A percentile compares a stretch with the other conserved stretches of the same genome.
phyloP scores from a whole-genome alignment of 83 land plant genomes.

The Picea abies region DNA sequence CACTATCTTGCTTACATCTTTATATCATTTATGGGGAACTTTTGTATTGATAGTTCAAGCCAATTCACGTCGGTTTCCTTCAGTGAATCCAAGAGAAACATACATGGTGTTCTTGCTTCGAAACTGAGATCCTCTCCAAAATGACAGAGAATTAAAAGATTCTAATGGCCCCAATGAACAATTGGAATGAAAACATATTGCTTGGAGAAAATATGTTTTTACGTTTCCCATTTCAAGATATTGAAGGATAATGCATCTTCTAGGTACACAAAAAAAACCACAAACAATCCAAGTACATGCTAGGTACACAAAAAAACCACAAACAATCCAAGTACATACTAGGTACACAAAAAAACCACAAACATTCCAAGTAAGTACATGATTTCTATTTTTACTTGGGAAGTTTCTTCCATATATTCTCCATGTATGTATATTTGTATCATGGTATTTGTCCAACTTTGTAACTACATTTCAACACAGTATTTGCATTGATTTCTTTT shows the following conservation, averaged over 20 bases:
- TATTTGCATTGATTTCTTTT: too few relatives aligned
- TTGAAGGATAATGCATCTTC: conserved; percentile 5
- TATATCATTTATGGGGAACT: conserved; percentile 22
- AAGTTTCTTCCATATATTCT: too few relatives aligned
- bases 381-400: conserved; percentile 19
- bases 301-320: conserved; percentile 20
- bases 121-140: conserved; percentile 29
- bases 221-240: conserved; percentile 40
- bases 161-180: conserved; percentile 63
- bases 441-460: too few relatives aligned
- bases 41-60: conserved; percentile 44
- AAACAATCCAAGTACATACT: conserved; percentile 36
- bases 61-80: conserved; percentile 22
- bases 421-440: too few relatives aligned
- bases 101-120: too few relatives aligned
- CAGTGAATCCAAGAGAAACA: too few relatives aligned
- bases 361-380: conserved; percentile 40
- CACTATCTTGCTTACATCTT: conserved; percentile 20
- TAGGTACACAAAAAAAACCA: conserved; percentile 47
- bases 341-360: conserved; percentile 49
- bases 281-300: conserved; percentile 35
- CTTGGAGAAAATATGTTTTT: conserved; percentile 42
- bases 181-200: conserved; percentile 63
- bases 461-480: too few relatives aligned
- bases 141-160: conserved; percentile 47